Evolutionary conservation across 345 rosid species (phyloP).

Genomic region (Acer saccharum): DNA sequence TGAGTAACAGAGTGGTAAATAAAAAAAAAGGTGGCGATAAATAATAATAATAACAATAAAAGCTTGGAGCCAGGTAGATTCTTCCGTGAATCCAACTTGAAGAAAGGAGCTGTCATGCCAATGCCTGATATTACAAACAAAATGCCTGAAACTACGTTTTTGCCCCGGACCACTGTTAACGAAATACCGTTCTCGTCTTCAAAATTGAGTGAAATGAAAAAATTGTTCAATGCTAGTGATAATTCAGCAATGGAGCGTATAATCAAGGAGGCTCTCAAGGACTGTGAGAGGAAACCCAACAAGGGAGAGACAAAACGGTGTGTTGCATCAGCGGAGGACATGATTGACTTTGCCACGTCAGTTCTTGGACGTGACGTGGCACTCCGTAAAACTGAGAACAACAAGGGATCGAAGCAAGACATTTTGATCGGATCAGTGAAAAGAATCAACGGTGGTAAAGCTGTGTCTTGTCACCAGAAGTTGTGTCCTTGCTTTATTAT

Average conservation of each 20-base stretch:
- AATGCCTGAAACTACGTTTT: background rate
- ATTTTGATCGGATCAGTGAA: background rate
- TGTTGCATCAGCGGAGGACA: background rate
- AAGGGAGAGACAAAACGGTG: background rate
- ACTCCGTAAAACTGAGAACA: background rate
- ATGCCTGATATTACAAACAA: background rate
- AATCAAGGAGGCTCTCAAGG: background rate
- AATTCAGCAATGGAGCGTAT: background rate
- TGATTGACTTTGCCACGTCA: constrained; percentile 22
- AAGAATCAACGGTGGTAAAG: background rate
- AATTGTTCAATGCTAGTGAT: background rate
- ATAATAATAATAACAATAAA: too few relatives aligned
- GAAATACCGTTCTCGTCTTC: background rate
- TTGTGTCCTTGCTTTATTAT: constrained; percentile 31
- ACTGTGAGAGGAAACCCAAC: background rate
- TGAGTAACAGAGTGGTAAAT: background rate
- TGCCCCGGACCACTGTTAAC: background rate
- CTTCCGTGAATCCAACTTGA: background rate
- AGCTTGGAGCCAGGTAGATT: background rate
- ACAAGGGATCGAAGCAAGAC: background rate
- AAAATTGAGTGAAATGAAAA: background rate
- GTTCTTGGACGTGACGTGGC: background rate
- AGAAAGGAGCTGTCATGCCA: background rate
- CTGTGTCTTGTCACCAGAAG: constrained; percentile 7
- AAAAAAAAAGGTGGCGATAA: background rate